phyloP scores from a whole-genome alignment of 306 rosid species.

The Cercis canadensis region DNA sequence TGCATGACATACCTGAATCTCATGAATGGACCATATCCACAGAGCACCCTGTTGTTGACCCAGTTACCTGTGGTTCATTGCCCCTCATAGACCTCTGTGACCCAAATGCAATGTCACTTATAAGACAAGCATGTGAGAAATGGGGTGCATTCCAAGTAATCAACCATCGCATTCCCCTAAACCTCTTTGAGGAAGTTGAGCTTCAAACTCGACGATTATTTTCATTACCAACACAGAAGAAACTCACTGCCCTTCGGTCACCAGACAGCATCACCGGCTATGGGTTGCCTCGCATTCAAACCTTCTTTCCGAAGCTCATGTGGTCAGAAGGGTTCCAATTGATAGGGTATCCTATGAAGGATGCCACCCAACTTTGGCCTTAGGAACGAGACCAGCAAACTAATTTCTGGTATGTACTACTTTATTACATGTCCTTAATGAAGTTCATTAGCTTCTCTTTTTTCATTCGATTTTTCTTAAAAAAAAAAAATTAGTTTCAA shows the following conservation, averaged over 20 bases:
- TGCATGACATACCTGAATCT: conserved; percentile 42
- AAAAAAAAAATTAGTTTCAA: too few relatives aligned
- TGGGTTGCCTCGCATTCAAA: conserved; percentile 44
- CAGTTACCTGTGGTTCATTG: background rate
- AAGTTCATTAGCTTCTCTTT: too few relatives aligned
- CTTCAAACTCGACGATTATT: conserved; percentile 35
- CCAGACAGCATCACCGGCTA: conserved; percentile 47
- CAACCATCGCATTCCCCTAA: conserved; percentile 49
- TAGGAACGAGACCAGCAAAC: conserved; percentile 16
- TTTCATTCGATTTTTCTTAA: too few relatives aligned
- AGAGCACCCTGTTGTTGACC: background rate
- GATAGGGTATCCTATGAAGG: conserved; percentile 45
- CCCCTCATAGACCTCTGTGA: conserved; percentile 48
- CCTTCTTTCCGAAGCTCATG: conserved; percentile 35
- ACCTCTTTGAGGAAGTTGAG: conserved; percentile 34
- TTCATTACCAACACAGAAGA: conserved; percentile 44
- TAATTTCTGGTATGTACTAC: conserved; percentile 52
- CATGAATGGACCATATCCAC: conserved; percentile 39
- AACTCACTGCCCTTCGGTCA: conserved; percentile 43
- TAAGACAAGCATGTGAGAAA: conserved; percentile 42
- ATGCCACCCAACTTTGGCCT: conserved; percentile 62
- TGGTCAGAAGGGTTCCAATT: conserved; percentile 63
- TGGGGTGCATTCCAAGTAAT: conserved; percentile 58
- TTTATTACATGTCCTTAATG: too few relatives aligned
- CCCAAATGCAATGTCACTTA: conserved; percentile 35